Base-by-base conservation (phyloP, 495 filamentous ascomycete genomes). In the Podospora conica region DNA sequence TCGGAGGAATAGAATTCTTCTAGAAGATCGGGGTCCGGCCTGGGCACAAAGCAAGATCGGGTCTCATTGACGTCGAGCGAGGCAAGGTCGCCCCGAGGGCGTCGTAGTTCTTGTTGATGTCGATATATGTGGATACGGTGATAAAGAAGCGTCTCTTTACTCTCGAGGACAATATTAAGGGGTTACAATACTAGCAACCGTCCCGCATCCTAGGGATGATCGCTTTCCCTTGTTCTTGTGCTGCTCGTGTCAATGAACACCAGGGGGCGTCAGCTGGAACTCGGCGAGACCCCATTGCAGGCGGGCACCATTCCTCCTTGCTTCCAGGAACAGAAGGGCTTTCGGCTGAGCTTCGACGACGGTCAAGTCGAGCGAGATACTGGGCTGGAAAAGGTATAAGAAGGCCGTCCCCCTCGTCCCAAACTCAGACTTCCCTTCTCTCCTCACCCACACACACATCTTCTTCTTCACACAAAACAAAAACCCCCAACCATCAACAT, bases 401-500 rank as follows among this genome's bases (percentile, higher is more conserved):
- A 64, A 29, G 21, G 7, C 60, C 20, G 23, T 56, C 63, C 55
- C 57, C 25, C 57, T 63, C 58, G 18, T 24, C 54, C 63, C 25
- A 54, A 65, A 21, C 27, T 64, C 18, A 23, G 28, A 27, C 63
- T 59, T 68, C 62, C 56, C 68, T 61, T 68, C 63, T 57, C 57
- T 67, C 68, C 60, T 65, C 70, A 70, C 53, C 40, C 40, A 48
- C 40, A 48, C 70, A 61, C 64, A 59, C 64, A 60, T 33, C 20
- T 22, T 48, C 55, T 64, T 58, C 48, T 53, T 56, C 63, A 68
- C 64, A 57, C 60, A 57, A 58, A 55, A 59, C 64, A 64, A 58
- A 33, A 65, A 67, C 66, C 59, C 61, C 54, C 55, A 72, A 63
- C 73, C 40, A 68, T 71, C 75, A 77, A 77, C 59, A 77, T 77